Conservation (phyloP, 768 basidiomycete genomes). For the Solioccasus polychromus region DNA sequence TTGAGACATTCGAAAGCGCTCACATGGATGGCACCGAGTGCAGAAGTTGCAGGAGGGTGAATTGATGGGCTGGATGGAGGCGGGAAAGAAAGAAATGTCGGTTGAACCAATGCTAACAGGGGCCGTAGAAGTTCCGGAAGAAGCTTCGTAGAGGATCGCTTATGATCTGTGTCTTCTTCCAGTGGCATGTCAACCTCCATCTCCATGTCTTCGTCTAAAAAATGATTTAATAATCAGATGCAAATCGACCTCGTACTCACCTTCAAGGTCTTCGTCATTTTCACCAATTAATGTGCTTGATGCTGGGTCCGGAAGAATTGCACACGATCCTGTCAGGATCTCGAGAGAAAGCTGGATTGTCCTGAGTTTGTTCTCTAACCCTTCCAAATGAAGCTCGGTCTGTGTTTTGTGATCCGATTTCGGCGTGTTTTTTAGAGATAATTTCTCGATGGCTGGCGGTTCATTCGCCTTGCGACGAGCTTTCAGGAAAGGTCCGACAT, state of each 20-base stretch:
- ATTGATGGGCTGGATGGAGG: conserved; percentile 64
- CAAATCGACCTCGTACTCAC: conserved; percentile 11
- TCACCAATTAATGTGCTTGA: conserved; percentile 34
- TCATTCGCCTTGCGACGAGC: conserved; percentile 40
- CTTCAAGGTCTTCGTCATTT: conserved; percentile 37
- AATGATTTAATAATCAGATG: conserved; percentile 27
- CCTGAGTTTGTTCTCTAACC: conserved; percentile 65
- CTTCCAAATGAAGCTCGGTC: conserved; percentile 68
- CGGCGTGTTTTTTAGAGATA: conserved; percentile 62
- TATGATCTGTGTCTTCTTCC: conserved; percentile 20
- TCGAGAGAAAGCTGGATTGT: conserved; percentile 84
- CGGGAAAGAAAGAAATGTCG: conserved; percentile 80
- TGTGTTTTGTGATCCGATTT: conserved; percentile 74
- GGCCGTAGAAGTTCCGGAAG: conserved; percentile 66
- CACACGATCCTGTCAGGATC: conserved; percentile 84
- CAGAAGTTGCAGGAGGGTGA: conserved; percentile 88
- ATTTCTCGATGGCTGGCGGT: conserved; percentile 48
- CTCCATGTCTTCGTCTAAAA: conserved; percentile 43
- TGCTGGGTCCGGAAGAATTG: conserved; percentile 78
- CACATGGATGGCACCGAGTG: conserved; percentile 77
- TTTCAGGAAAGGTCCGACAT: not conserved
- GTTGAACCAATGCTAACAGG: conserved; percentile 64
- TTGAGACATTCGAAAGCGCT: conserved; percentile 87
- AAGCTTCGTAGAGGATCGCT: conserved; percentile 32
- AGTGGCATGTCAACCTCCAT: conserved; percentile 30